A percentile compares a stretch with the other conserved stretches of the same genome.
phyloP scores from a whole-genome alignment of 345 rosid species.

The Salix koriyanagi region DNA sequence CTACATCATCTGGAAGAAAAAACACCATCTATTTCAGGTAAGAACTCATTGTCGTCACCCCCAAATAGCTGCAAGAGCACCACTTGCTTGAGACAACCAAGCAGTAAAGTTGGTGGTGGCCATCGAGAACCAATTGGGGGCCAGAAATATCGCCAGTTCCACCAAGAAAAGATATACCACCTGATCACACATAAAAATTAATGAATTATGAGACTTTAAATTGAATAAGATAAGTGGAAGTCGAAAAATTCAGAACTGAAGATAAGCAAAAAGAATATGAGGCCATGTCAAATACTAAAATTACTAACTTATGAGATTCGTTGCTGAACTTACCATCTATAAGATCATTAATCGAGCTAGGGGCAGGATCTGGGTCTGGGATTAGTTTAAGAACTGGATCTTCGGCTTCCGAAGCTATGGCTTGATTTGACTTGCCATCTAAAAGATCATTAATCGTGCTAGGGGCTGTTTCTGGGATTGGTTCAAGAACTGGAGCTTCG shows the following conservation, averaged over 20 bases:
- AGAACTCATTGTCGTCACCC: not conserved
- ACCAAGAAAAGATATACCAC: constrained; percentile 3
- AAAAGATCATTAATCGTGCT: too few species aligned
- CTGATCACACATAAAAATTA: not conserved
- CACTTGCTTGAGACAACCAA: constrained; percentile 8
- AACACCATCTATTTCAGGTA: not conserved
- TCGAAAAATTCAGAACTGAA: not conserved
- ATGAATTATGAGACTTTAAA: too few species aligned
- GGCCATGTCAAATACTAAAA: too few species aligned
- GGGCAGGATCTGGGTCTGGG: not conserved
- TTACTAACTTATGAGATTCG: not conserved
- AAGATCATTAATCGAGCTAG: too few species aligned
- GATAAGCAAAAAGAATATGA: too few species aligned
- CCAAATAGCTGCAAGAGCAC: constrained; percentile 5
- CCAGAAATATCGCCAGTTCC: constrained; percentile 2
- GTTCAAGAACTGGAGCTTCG: too few species aligned
- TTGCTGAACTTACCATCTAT: not conserved
- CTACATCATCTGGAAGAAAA: not conserved
- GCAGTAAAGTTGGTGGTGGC: not conserved
- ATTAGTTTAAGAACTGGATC: not conserved
- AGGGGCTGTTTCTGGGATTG: not conserved
- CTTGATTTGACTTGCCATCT: too few species aligned
- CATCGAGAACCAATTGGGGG: too few species aligned
- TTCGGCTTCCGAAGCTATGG: too few species aligned
- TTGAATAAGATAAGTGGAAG: too few species aligned